Base-by-base conservation (phyloP, 2,329 filamentous ascomycete genomes). In the Phymatotrichopsis omnivora region DNA sequence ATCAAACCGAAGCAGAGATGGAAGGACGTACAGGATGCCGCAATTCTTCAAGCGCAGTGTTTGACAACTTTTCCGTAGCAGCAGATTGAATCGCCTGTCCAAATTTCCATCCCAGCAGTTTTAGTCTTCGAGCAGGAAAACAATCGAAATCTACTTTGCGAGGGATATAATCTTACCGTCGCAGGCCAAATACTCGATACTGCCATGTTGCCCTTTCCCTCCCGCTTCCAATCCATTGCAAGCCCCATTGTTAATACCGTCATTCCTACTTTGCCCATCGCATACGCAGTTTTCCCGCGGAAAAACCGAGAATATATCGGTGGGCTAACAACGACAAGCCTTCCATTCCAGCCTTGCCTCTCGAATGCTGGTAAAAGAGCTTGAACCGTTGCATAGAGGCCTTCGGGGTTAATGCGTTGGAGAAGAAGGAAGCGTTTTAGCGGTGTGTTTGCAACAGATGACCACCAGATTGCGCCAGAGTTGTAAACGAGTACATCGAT, bases 231-330 rank as follows among this genome's bases (percentile, higher is more conserved):
- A 57, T 93, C 85, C 80, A 91, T 85, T 0, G 81, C 83, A 11
- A 93, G 66, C 0, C 85, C 85, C 60, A 85, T 84, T 0, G 81
- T 85, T 33, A 93, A 61, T 3, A 89, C 81, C 57, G 75, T 82
- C 85, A 93, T 93, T 33, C 71, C 82, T 3, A 89, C 73, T 60
- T 91, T 91, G 2, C 78, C 77, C 64, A 77, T 74, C 0, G 85
- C 83, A 64, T 93, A 93, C 11, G 81, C 83, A 1, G 84, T 83
- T 71, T 93, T 93, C 8, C 85, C 85, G 17, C 82, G 67, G 62
- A 91, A 87, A 64, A 93, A 93, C 23, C 85, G 72, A 52, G 76
- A 82, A 63, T 93, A 93, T 46, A 93, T 87, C 2, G 85, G 85
- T 19, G 85, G 85, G 58, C 78, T 82, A 43, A 93, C 80, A 43